Percentiles rank a stretch among this genome's conserved stretches.
phyloP scores from a whole-genome alignment of 371 early-diverging fungal genomes.

The Lichtheimia hyalospora region DNA sequence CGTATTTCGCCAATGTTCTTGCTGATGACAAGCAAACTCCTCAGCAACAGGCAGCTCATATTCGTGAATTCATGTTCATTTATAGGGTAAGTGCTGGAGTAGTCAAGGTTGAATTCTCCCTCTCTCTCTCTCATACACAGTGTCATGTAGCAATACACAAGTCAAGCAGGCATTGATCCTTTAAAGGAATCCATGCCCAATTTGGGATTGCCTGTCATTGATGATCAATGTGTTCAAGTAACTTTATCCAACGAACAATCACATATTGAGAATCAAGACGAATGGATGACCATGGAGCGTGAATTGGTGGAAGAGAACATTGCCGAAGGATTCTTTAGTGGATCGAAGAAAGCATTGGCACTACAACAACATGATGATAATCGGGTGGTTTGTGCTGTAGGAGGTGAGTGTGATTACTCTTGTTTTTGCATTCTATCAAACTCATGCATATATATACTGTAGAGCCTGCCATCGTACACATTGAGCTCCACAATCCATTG shows the following conservation, averaged over 20 bases:
- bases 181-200: slow-evolving; percentile 40
- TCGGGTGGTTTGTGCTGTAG: slow-evolving; percentile 68
- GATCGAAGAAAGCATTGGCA: slow-evolving; percentile 40
- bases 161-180: slow-evolving; percentile 35
- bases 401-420: slow-evolving; percentile 42
- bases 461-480: slow-evolving; percentile 71
- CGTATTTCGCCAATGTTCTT: slow-evolving; percentile 69
- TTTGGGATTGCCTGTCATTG: slow-evolving; percentile 51
- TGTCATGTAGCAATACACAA: slow-evolving; percentile 43
- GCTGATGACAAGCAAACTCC: slow-evolving; percentile 64
- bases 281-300: slow-evolving; percentile 63
- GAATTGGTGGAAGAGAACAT: slow-evolving; percentile 59
- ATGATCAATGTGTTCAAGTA: slow-evolving; percentile 43
- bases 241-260: slow-evolving; percentile 50
- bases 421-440: background rate
- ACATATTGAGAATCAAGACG: slow-evolving; percentile 46
- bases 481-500: slow-evolving; percentile 67
- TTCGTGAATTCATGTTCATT: slow-evolving; percentile 76
- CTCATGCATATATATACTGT: background rate
- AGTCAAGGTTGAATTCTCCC: background rate
- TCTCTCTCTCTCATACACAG: background rate
- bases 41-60: slow-evolving; percentile 67
- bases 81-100: slow-evolving; percentile 55
- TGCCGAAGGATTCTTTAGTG: slow-evolving; percentile 35
- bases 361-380: slow-evolving; percentile 51